Conservation (phyloP, 2,329 filamentous ascomycete genomes). For the Botrytis sinoallii region DNA sequence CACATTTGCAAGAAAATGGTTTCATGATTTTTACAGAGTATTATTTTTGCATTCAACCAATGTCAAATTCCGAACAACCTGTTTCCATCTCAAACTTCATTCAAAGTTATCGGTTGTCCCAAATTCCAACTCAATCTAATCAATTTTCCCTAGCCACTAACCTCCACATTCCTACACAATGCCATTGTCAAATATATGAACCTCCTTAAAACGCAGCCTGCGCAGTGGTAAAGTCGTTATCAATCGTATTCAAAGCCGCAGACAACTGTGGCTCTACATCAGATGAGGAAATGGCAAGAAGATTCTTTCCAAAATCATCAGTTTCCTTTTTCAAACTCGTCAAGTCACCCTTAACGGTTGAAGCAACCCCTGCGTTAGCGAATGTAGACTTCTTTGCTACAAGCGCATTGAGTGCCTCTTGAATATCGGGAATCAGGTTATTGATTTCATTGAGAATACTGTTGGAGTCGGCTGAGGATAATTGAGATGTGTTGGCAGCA, state of each 20-base stretch:
- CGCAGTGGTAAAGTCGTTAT: background rate
- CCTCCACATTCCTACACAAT: background rate
- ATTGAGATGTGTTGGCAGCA: conserved; percentile 18
- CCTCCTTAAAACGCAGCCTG: background rate
- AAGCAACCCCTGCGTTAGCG: conserved; percentile 12
- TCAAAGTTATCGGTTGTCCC: background rate
- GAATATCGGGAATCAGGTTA: conserved; percentile 17
- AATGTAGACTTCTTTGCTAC: conserved; percentile 24
- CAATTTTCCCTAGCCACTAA: background rate
- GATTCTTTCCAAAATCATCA: conserved; percentile 21
- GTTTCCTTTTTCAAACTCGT: conserved; percentile 19
- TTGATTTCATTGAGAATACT: conserved; percentile 17
- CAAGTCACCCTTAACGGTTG: conserved; percentile 18
- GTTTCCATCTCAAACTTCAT: background rate
- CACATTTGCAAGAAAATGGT: background rate
- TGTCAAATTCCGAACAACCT: background rate
- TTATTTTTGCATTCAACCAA: background rate
- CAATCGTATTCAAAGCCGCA: background rate
- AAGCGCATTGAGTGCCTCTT: conserved; percentile 17
- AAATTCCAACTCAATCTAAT: background rate
- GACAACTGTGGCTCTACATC: conserved; percentile 18
- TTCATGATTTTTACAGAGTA: background rate
- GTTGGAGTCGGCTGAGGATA: conserved; percentile 21
- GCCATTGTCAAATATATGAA: background rate
- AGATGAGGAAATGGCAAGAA: conserved; percentile 23